A percentile compares a stretch with the other conserved stretches of the same genome.
These are phyloP conservation scores for Pichia manshurica DNA, from an alignment of 805 yeast species.

Conservation along the genomic window DNA sequence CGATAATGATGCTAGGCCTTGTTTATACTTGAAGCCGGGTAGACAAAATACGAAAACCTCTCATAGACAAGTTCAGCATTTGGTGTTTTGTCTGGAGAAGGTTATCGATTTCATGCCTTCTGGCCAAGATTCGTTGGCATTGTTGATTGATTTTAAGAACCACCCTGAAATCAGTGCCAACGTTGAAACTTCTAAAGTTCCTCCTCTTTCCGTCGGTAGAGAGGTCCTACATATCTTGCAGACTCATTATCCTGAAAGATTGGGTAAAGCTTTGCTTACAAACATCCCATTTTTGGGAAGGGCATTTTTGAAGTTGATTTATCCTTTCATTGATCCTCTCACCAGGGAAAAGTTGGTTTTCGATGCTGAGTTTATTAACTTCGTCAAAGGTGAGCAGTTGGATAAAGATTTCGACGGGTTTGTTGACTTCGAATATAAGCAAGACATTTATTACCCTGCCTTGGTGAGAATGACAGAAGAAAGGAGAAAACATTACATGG, in stretches of 20 bases:
- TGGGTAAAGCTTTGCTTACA: constrained; percentile 86
- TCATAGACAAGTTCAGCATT: constrained; percentile 89
- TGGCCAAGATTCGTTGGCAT: constrained; percentile 90
- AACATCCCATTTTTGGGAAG: constrained; percentile 93
- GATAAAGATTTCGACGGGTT: constrained; percentile 82
- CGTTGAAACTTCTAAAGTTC: constrained; percentile 62
- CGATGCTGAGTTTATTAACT: constrained; percentile 80
- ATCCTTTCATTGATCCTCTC: constrained; percentile 93
- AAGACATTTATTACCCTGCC: constrained; percentile 72
- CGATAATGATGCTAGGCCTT: constrained; percentile 87
- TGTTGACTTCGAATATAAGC: constrained; percentile 79
- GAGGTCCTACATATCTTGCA: constrained; percentile 91
- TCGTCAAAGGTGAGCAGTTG: constrained; percentile 75
- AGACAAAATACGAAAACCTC: constrained; percentile 92
- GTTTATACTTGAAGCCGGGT: constrained; percentile 88
- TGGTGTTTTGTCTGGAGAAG: constrained; percentile 87
- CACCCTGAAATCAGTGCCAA: constrained; percentile 50
- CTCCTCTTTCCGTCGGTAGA: constrained; percentile 84
- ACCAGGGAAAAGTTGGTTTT: constrained; percentile 91
- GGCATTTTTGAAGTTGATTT: constrained; percentile 84
- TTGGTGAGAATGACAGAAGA: constrained; percentile 54
- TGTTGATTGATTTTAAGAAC: constrained; percentile 86
- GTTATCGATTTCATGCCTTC: constrained; percentile 93
- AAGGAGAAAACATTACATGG: constrained; percentile 58
- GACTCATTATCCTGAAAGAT: constrained; percentile 95